Evolutionary conservation across 768 basidiomycete species (phyloP).

Genomic region (Boletus sp.): DNA sequence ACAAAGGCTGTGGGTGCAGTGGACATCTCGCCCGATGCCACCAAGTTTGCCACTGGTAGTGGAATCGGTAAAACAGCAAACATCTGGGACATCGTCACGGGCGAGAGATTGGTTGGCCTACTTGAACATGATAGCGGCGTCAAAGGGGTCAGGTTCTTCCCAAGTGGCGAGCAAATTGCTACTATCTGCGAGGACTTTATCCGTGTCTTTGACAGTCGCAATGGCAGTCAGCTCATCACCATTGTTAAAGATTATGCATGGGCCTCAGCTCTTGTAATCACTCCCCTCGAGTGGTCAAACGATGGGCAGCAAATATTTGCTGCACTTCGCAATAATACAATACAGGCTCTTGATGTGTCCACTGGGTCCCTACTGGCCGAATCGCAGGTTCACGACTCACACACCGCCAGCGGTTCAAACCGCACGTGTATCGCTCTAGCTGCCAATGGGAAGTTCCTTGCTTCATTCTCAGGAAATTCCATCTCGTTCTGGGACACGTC

Average conservation of each 20-base stretch:
- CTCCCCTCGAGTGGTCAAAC: not conserved
- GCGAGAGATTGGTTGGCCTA: not conserved
- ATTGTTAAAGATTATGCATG: not conserved
- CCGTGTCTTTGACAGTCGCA: not conserved
- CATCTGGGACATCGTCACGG: not conserved
- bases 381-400: not conserved
- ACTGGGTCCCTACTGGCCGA: not conserved
- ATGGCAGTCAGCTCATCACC: not conserved
- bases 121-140: not conserved
- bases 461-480: not conserved
- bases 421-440: not conserved
- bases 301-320: not conserved
- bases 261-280: not conserved
- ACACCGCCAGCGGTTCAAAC: no score
- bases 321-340: no score
- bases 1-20: not conserved
- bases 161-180: not conserved
- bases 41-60: not conserved
- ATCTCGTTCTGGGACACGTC: not conserved
- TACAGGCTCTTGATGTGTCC: not conserved
- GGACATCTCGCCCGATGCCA: not conserved
- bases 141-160: not conserved
- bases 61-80: not conserved
- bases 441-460: not conserved
- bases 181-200: not conserved